These are phyloP conservation scores for Trichophyton schoenleinii DNA, from an alignment of 2,329 filamentous ascomycete species.

Conservation along the genomic window DNA sequence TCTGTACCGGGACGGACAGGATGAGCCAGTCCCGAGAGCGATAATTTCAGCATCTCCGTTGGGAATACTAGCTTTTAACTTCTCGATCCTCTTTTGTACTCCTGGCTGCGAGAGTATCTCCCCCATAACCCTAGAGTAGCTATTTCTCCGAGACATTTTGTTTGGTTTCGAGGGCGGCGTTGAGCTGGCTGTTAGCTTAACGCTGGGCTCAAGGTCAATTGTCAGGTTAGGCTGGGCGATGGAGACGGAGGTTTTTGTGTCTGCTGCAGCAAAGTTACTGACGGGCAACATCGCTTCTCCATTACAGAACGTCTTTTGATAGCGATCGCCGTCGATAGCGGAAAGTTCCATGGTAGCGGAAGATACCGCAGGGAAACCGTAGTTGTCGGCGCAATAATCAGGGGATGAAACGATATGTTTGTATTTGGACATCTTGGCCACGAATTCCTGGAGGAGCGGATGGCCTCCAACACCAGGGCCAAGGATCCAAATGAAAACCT, in stretches of 20 bases:
- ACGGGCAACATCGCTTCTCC: not conserved
- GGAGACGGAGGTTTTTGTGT: slow-evolving; percentile 17
- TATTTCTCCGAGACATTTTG: not conserved
- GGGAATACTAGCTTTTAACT: slow-evolving; percentile 52
- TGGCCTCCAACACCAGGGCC: slow-evolving; percentile 55
- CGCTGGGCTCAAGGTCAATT: slow-evolving; percentile 37
- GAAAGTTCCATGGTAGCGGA: slow-evolving; percentile 56
- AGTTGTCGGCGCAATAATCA: slow-evolving; percentile 62
- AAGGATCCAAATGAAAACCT: slow-evolving; percentile 68
- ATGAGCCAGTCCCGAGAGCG: slow-evolving; percentile 81
- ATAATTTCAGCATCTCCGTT: slow-evolving; percentile 69
- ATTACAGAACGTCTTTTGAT: slow-evolving; percentile 44
- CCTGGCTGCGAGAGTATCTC: slow-evolving; percentile 18
- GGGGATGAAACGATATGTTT: slow-evolving; percentile 67
- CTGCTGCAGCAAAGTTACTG: slow-evolving; percentile 6
- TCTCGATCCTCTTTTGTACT: slow-evolving; percentile 26
- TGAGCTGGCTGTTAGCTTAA: slow-evolving; percentile 21
- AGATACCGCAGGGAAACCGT: slow-evolving; percentile 57
- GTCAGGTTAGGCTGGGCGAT: slow-evolving; percentile 31
- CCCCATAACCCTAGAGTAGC: slow-evolving; percentile 1
- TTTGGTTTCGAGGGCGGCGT: slow-evolving; percentile 11
- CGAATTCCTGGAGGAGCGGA: slow-evolving; percentile 54
- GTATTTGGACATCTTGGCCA: slow-evolving; percentile 46
- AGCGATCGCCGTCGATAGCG: slow-evolving; percentile 60
- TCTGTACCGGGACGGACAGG: slow-evolving; percentile 79